Conservation (phyloP, 768 basidiomycete species). For the Rhodotorula diobovata region DNA sequence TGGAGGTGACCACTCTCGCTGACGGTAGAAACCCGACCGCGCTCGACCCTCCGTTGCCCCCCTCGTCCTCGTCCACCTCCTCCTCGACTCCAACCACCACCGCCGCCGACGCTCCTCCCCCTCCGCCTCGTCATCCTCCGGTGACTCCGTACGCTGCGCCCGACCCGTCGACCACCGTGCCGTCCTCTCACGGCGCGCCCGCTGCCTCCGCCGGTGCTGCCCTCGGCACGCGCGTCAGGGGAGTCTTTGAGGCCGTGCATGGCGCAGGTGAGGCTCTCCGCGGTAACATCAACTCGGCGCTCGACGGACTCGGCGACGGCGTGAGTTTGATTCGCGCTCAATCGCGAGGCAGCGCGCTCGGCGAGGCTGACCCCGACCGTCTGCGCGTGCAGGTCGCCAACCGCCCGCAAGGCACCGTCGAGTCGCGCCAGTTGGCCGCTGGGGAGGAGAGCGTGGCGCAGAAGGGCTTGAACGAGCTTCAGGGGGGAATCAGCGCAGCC, state of each 20-base stretch:
- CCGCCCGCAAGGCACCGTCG: constrained; percentile 3
- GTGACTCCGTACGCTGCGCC: neutral
- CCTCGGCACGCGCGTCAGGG: neutral
- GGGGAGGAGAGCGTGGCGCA: neutral
- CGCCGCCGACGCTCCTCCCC: neutral
- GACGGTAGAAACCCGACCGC: neutral
- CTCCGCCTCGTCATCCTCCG: neutral
- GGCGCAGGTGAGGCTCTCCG: constrained; percentile 1
- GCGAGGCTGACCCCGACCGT: neutral
- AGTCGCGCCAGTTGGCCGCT: neutral
- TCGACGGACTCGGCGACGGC: constrained; percentile 3
- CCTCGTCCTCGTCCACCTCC: neutral
- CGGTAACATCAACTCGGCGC: neutral
- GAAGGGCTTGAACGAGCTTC: neutral
- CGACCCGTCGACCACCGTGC: neutral
- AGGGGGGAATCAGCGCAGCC: neutral
- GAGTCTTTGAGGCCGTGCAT: neutral
- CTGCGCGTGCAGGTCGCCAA: neutral
- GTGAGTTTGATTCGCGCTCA: neutral
- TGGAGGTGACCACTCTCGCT: neutral
- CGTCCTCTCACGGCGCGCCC: neutral
- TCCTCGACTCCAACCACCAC: neutral
- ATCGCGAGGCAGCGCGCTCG: neutral
- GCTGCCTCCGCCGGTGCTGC: neutral
- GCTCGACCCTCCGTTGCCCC: neutral